Evolutionary conservation across 1,139 yeast genomes (phyloP).

Genomic region (Kodamaea anthophila): DNA sequence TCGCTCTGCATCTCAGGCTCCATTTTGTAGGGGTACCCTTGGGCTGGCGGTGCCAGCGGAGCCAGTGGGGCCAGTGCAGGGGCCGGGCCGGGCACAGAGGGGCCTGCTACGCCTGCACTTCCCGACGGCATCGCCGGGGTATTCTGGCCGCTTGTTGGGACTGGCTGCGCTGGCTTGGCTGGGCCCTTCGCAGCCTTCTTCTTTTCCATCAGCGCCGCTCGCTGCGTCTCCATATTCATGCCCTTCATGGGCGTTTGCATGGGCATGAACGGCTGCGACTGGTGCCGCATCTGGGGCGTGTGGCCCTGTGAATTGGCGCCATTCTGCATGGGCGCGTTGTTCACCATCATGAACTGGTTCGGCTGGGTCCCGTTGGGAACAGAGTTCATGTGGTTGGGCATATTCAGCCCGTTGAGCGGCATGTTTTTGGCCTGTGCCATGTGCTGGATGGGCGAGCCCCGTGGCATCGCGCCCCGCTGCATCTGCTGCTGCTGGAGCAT

Average conservation of each 20-base stretch:
- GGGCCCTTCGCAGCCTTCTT: constrained; percentile 5
- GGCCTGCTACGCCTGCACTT: too few species aligned
- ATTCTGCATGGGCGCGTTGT: constrained; percentile 21
- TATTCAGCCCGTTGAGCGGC: constrained; percentile 7
- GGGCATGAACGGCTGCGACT: constrained; percentile 16
- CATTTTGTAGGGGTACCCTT: constrained; percentile 2
- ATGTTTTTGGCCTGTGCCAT: too few species aligned
- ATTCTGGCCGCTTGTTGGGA: constrained; percentile 3
- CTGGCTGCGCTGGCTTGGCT: constrained; percentile 6
- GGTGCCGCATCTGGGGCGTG: constrained; percentile 26
- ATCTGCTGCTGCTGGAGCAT: constrained; percentile 12
- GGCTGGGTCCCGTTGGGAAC: constrained; percentile 2
- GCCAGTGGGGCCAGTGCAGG: constrained; percentile 1
- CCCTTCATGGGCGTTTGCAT: constrained; percentile 6
- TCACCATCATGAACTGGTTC: constrained; percentile 13
- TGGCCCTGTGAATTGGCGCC: constrained; percentile 21
- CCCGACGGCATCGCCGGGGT: neutral
- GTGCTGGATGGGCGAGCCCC: constrained; percentile 6
- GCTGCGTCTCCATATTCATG: constrained; percentile 3
- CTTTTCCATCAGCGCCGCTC: neutral
- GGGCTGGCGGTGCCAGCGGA: neutral
- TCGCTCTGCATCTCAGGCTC: constrained; percentile 26
- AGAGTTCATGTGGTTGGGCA: constrained; percentile 2
- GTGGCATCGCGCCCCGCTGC: constrained; percentile 10
- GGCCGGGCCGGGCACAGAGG: too few species aligned